Conservation (phyloP, 768 basidiomycete genomes). For the Paxillus involutus region DNA sequence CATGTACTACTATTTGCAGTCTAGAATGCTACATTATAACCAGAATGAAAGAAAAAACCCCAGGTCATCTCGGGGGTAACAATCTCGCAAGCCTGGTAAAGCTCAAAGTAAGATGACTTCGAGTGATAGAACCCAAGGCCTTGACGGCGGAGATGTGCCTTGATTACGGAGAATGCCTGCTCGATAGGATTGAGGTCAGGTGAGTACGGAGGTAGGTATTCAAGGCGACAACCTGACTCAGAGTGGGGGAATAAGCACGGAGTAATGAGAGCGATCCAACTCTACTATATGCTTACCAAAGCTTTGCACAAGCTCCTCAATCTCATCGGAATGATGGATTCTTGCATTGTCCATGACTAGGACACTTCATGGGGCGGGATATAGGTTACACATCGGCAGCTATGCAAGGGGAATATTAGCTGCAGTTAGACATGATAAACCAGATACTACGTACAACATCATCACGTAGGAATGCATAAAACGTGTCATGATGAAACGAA, state of each 20-base stretch:
- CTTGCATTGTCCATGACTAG: constrained; percentile 1
- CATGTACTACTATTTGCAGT: too few species aligned
- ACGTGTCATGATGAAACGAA: too few species aligned
- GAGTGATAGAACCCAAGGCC: background rate
- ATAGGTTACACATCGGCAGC: constrained; percentile 18
- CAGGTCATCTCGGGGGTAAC: constrained; percentile 9
- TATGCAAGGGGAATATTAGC: background rate
- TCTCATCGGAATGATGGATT: constrained; percentile 6
- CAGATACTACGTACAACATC: too few species aligned
- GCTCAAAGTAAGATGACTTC: constrained; percentile 7
- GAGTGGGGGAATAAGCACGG: constrained; percentile 6
- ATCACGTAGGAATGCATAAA: too few species aligned
- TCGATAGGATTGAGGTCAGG: constrained; percentile 32
- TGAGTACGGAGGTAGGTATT: constrained; percentile 33
- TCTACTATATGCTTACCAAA: too few species aligned
- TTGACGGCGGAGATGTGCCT: constrained; percentile 9
- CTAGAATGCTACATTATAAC: background rate
- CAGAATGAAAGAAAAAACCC: constrained; percentile 17
- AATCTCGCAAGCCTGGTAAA: constrained; percentile 3
- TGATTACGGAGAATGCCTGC: constrained; percentile 25
- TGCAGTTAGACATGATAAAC: too few species aligned
- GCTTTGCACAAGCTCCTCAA: background rate
- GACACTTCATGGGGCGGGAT: constrained; percentile 15
- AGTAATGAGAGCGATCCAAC: background rate
- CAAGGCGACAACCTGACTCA: constrained; percentile 13